phyloP scores from a whole-genome alignment of 331 rosid species.

The Malus hybrid region DNA sequence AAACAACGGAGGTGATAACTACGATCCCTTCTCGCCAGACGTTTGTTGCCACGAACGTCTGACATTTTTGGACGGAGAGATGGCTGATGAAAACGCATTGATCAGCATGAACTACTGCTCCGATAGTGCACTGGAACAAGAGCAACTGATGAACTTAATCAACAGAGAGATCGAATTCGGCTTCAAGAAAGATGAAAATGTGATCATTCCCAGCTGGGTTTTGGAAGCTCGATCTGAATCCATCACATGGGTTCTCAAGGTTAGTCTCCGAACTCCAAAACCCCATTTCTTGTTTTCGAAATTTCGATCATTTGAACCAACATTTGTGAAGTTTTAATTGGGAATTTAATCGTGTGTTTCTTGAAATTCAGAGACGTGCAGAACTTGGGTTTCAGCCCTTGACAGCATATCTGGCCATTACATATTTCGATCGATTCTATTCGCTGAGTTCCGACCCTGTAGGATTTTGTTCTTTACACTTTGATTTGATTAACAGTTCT shows the following conservation, averaged over 20 bases:
- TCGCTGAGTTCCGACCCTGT: conserved; percentile 34
- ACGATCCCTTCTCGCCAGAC: conserved; percentile 16
- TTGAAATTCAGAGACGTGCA: conserved; percentile 44
- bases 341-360: too few relatives aligned
- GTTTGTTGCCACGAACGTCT: conserved; percentile 37
- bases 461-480: conserved; percentile 11
- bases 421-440: conserved; percentile 71
- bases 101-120: background rate
- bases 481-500: background rate
- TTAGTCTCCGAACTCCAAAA: conserved; percentile 23
- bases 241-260: conserved; percentile 69
- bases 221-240: conserved; percentile 54
- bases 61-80: too few relatives aligned
- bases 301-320: background rate
- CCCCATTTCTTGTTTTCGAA: background rate
- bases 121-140: too few relatives aligned
- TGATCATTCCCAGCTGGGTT: conserved; percentile 21
- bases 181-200: conserved; percentile 32
- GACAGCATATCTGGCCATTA: conserved; percentile 74
- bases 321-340: too few relatives aligned
- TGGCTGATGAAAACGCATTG: conserved; percentile 9
- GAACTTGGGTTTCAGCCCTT: conserved; percentile 55
- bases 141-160: conserved; percentile 11
- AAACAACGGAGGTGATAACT: conserved; percentile 13
- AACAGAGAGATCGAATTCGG: conserved; percentile 43